Percentiles rank a stretch among this genome's conserved stretches.
phyloP scores from a whole-genome alignment of 345 rosid genomes.

The Pugionium dolabratum region DNA sequence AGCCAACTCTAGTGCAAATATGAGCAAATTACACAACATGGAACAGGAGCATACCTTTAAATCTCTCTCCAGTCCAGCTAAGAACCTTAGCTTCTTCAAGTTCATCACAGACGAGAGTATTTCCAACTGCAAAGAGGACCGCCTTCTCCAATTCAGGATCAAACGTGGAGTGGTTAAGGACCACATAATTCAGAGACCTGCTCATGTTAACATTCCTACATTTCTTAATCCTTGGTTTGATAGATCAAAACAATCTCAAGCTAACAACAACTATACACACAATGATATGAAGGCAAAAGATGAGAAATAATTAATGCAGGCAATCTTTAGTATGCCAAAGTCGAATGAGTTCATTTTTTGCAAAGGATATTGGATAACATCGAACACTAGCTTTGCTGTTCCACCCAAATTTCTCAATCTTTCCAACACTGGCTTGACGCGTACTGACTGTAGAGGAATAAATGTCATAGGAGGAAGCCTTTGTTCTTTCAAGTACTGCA shows the following conservation, averaged over 20 bases:
- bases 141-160: constrained; percentile 92
- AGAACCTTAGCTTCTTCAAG: constrained; percentile 95
- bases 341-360: constrained; percentile 27
- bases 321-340: constrained; percentile 26
- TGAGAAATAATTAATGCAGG: constrained; percentile 11
- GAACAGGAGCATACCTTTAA: constrained; percentile 58
- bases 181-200: constrained; percentile 19
- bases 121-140: constrained; percentile 92
- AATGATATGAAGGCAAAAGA: constrained; percentile 22
- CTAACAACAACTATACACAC: constrained; percentile 27
- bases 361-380: constrained; percentile 96
- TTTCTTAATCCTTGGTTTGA: constrained; percentile 23
- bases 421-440: constrained; percentile 84
- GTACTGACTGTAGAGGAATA: constrained; percentile 93
- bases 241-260: constrained; percentile 23
- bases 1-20: constrained; percentile 24
- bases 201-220: constrained; percentile 2
- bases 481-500: constrained; percentile 96
- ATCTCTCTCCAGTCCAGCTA: constrained; percentile 93
- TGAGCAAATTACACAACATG: constrained; percentile 22
- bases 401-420: constrained; percentile 81
- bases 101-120: constrained; percentile 91
- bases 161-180: constrained; percentile 79
- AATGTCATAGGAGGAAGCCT: constrained; percentile 99
- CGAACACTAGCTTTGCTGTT: constrained; percentile 77